These are phyloP conservation scores for Penicillium herquei DNA, from an alignment of 495 filamentous ascomycete species.

Conservation along the genomic window DNA sequence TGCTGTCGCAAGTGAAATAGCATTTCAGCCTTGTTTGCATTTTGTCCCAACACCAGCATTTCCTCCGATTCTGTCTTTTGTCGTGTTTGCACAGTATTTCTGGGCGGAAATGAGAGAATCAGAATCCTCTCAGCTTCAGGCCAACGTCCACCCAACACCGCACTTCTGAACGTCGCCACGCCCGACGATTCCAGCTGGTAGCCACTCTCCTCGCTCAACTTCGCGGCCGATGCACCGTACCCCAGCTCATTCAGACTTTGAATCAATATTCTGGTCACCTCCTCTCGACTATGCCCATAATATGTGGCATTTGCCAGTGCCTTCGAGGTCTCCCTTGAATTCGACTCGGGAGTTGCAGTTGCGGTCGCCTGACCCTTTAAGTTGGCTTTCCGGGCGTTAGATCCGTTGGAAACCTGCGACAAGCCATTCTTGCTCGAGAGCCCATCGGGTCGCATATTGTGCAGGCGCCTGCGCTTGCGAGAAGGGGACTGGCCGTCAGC, in stretches of 20 bases:
- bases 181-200: slow-evolving; percentile 82
- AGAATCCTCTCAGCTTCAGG: slow-evolving; percentile 77
- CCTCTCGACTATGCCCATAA: slow-evolving; percentile 86
- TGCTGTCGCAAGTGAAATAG: slow-evolving; percentile 84
- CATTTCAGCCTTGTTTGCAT: slow-evolving; percentile 59
- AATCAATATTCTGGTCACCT: slow-evolving; percentile 89
- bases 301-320: slow-evolving; percentile 41
- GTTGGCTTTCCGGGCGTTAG: slow-evolving; percentile 40
- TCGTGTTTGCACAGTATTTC: slow-evolving; percentile 9
- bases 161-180: slow-evolving; percentile 79
- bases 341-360: slow-evolving; percentile 39
- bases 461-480: slow-evolving; percentile 61
- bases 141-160: slow-evolving; percentile 83
- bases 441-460: slow-evolving; percentile 62
- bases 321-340: slow-evolving; percentile 49
- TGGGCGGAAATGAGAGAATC: slow-evolving; percentile 49
- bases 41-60: slow-evolving; percentile 51
- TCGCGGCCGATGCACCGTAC: slow-evolving; percentile 71
- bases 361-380: slow-evolving; percentile 49
- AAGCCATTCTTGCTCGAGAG: slow-evolving; percentile 47
- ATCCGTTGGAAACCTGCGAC: slow-evolving; percentile 49
- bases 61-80: slow-evolving; percentile 30
- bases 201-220: slow-evolving; percentile 77
- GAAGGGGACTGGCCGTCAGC: slow-evolving; percentile 43
- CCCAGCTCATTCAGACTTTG: slow-evolving; percentile 87